Evolutionary conservation across 805 yeast species (phyloP).

Genomic region (Debaryomyces maramus): DNA sequence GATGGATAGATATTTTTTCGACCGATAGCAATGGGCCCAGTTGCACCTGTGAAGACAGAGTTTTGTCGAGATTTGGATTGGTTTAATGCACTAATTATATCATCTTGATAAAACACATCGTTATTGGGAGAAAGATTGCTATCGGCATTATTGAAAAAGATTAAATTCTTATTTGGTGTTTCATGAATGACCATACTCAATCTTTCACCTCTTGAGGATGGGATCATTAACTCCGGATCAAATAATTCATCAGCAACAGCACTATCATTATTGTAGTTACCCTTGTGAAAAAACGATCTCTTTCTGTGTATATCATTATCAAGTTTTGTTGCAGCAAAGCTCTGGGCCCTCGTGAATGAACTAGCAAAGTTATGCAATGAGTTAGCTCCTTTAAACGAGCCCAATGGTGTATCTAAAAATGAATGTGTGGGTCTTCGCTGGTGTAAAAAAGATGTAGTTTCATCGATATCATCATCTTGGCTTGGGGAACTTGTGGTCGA

Average conservation of each 20-base stretch:
- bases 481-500: background rate
- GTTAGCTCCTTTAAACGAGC: slow-evolving; percentile 64
- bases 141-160: slow-evolving; percentile 17
- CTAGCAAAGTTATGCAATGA: slow-evolving; percentile 78
- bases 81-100: slow-evolving; percentile 37
- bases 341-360: slow-evolving; percentile 76
- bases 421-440: slow-evolving; percentile 20
- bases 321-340: slow-evolving; percentile 49
- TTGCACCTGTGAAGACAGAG: slow-evolving; percentile 18
- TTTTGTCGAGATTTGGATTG: slow-evolving; percentile 28
- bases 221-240: slow-evolving; percentile 69
- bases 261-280: slow-evolving; percentile 29
- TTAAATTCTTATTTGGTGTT: slow-evolving; percentile 23
- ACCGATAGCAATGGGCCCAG: slow-evolving; percentile 21
- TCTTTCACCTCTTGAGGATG: slow-evolving; percentile 62
- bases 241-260: slow-evolving; percentile 54
- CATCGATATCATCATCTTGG: slow-evolving; percentile 24
- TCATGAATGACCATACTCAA: slow-evolving; percentile 56
- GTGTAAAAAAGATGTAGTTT: slow-evolving; percentile 15
- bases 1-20: slow-evolving; percentile 34
- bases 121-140: slow-evolving; percentile 14
- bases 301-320: slow-evolving; percentile 57
- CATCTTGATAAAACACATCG: slow-evolving; percentile 16
- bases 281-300: slow-evolving; percentile 55
- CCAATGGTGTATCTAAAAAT: slow-evolving; percentile 39